These are phyloP conservation scores for Gaultheria prostrata DNA, from an alignment of 148 eudicot species.

Conservation along the genomic window DNA sequence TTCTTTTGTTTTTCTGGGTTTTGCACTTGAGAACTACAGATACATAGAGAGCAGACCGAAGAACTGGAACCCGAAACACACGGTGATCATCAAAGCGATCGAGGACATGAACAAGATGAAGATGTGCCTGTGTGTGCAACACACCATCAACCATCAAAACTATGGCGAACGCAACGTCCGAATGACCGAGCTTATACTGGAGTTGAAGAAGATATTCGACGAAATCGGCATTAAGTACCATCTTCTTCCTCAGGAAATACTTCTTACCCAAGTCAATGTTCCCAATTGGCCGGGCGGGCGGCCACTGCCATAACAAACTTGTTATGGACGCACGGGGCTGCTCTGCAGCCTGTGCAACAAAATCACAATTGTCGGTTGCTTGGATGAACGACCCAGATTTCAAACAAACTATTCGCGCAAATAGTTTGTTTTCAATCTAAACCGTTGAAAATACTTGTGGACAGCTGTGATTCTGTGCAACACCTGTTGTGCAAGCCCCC, in stretches of 20 bases:
- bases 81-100: slow-evolving; percentile 53
- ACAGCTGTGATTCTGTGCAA: no score
- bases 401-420: no score
- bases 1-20: no score
- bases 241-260: slow-evolving; percentile 64
- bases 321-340: no score
- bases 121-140: slow-evolving; percentile 54
- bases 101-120: slow-evolving; percentile 50
- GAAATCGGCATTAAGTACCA: slow-evolving; percentile 43
- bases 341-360: no score
- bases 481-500: no score
- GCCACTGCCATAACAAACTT: background rate
- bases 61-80: slow-evolving; percentile 57
- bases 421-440: no score
- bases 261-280: slow-evolving; percentile 42
- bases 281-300: background rate
- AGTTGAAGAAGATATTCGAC: slow-evolving; percentile 53
- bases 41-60: slow-evolving; percentile 62
- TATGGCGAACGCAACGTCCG: slow-evolving; percentile 43
- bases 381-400: no score
- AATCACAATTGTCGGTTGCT: no score
- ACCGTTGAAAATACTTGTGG: no score
- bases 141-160: slow-evolving; percentile 72
- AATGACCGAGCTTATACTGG: slow-evolving; percentile 52
- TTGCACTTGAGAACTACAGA: slow-evolving; percentile 23